Evolutionary conservation across 2,329 filamentous ascomycete species (phyloP), one percentile per base, ranked within the genome.

Genomic region (Orbilia ellipsospora): DNA sequence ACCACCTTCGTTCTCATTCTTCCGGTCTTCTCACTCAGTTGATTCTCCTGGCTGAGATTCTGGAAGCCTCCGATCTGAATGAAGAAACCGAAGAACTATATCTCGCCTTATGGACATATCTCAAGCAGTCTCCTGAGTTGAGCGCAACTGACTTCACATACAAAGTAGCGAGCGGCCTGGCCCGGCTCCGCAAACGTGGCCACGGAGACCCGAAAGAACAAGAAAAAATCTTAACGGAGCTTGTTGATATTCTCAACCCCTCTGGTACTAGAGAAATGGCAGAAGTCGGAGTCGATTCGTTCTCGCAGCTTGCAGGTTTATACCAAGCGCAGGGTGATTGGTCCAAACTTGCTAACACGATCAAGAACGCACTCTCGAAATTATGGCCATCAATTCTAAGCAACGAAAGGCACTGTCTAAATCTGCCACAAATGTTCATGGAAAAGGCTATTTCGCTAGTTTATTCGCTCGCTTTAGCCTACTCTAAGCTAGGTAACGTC

Each of bases 81-180:
- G 55, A 57, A 5, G 69, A 73, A 36, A 54, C 69, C n/a, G 69
- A 73, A 42, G 62, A 73, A 16, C 40, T 73, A 7, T 73, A 62
- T 16, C 26, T 45, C 15, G 56, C 62, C 2, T 42, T 73, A 1
- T 73, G 69, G 69, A 45, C 23, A 1, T 67, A 73, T 36, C 62
- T 67, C 48, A 66, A 66, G 10, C 69, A 73, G 31, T 62, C 62
- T 2, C 56, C 48, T 3, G 62, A 73, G 56, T 8, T 62, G 13
- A 73, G 54, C 20, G 45, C 61, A 1, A 67, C 42, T 1, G 40
- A 66, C 3, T 66, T 56, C n/a, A 56, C 62, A 4, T 73, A 66
- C 28, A 62, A 54, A 18, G 69, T 67, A 12, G 69, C 61, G 2
- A 61, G 62, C 8, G 62, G 62, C 15, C 62, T 73, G 8, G 69